Evolutionary conservation across 345 rosid genomes (phyloP).

Genomic region (Lagerstroemia speciosa): DNA sequence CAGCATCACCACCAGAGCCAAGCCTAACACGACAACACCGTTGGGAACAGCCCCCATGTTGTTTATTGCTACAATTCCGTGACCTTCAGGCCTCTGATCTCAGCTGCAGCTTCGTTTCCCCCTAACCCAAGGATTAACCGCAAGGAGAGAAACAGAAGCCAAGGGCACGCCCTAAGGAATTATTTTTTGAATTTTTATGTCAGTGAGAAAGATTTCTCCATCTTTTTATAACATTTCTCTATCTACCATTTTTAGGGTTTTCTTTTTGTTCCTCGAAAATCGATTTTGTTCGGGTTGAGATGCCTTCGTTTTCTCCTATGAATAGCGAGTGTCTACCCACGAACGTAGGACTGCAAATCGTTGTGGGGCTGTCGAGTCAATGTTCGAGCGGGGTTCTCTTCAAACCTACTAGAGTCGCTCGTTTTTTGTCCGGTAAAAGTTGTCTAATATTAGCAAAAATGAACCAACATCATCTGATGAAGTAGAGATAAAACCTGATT

Average conservation of each 20-base stretch:
- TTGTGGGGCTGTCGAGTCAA: background rate
- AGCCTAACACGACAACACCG: background rate
- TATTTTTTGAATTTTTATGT: background rate
- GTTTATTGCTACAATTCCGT: background rate
- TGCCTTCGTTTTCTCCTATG: background rate
- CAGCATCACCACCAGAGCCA: constrained; percentile 9
- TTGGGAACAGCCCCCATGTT: background rate
- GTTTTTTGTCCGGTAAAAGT: too few species aligned
- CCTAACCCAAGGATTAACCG: background rate
- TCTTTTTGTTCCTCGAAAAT: background rate
- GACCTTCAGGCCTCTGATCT: background rate
- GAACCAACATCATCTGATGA: too few species aligned
- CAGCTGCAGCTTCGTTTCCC: background rate
- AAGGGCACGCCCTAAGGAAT: background rate
- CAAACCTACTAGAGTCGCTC: background rate
- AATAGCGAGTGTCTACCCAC: background rate
- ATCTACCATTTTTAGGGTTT: background rate
- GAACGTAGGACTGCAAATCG: background rate
- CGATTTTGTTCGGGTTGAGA: background rate
- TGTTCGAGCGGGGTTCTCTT: background rate
- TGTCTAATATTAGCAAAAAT: too few species aligned
- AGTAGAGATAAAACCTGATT: too few species aligned
- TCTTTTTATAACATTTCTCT: background rate
- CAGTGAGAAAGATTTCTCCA: background rate
- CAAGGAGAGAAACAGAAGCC: background rate